phyloP scores from a whole-genome alignment of 2,329 filamentous ascomycete species.

The Penicillium sclerotiorum region DNA sequence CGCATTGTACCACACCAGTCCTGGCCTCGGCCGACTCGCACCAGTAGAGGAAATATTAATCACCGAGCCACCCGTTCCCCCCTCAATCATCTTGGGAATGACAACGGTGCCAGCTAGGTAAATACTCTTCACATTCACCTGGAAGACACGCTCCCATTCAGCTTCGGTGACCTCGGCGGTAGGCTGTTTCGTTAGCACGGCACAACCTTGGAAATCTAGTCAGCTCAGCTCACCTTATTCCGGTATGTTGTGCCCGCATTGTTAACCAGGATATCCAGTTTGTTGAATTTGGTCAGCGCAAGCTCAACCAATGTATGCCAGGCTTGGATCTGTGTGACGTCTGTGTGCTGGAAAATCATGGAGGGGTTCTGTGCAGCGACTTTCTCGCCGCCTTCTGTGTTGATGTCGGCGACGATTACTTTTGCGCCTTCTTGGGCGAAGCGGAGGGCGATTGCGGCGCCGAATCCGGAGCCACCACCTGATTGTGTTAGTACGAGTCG shows the following conservation, averaged over 20 bases:
- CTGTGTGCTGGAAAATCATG: constrained; percentile 38
- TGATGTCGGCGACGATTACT: constrained; percentile 47
- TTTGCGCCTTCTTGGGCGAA: constrained; percentile 47
- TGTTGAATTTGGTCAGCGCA: constrained; percentile 33
- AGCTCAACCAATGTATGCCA: constrained; percentile 37
- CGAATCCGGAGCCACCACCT: constrained; percentile 48
- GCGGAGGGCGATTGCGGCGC: constrained; percentile 43
- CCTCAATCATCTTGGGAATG: constrained; percentile 40
- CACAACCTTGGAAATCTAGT: too few species aligned
- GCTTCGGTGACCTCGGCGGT: constrained; percentile 46
- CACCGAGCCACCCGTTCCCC: constrained; percentile 45
- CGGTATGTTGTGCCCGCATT: constrained; percentile 49
- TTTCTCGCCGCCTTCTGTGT: constrained; percentile 36
- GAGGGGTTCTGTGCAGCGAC: constrained; percentile 33
- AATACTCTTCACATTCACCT: constrained; percentile 49
- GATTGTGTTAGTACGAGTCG: neutral
- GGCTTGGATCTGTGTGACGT: constrained; percentile 37
- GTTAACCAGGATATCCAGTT: constrained; percentile 50
- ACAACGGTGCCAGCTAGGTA: constrained; percentile 39
- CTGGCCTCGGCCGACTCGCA: constrained; percentile 45
- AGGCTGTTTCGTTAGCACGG: constrained; percentile 28
- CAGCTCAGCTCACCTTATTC: constrained; percentile 45
- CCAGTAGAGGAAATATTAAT: constrained; percentile 51
- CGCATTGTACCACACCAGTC: constrained; percentile 51
- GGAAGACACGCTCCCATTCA: constrained; percentile 49